Evolutionary conservation across 345 rosid genomes (phyloP).

Genomic region (Camelina neglecta): DNA sequence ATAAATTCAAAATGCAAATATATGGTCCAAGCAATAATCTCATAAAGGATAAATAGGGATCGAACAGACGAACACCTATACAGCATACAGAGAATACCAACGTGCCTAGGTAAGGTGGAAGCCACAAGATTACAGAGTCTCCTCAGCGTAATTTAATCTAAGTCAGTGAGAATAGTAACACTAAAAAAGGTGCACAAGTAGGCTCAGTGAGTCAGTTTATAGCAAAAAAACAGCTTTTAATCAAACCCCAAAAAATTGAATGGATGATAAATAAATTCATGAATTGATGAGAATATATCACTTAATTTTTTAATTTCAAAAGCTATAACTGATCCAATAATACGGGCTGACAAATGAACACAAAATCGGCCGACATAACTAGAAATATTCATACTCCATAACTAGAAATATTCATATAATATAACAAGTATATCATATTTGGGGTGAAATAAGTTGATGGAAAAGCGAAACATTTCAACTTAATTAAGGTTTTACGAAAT

Average conservation of each 20-base stretch:
- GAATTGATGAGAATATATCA: neutral
- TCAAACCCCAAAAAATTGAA: conserved; percentile 25
- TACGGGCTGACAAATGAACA: neutral
- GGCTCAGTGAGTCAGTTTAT: conserved; percentile 43
- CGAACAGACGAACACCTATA: conserved; percentile 7
- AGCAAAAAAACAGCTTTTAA: conserved; percentile 37
- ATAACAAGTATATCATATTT: neutral
- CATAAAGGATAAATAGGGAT: conserved; percentile 5
- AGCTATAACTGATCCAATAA: neutral
- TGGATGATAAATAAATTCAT: conserved; percentile 17
- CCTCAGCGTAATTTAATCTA: conserved; percentile 13
- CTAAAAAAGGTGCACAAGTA: conserved; percentile 35
- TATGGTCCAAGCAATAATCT: conserved; percentile 1
- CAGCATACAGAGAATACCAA: conserved; percentile 10
- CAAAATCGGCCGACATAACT: neutral
- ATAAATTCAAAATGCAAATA: neutral
- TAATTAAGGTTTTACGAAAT: neutral
- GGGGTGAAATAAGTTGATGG: neutral
- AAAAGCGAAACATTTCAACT: neutral
- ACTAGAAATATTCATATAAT: neutral
- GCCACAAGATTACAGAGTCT: conserved; percentile 20
- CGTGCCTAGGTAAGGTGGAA: conserved; percentile 10
- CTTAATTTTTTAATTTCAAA: neutral
- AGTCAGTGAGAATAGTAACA: conserved; percentile 32
- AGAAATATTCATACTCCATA: neutral